Evolutionary conservation across 169 alveolate species (phyloP).

Genomic region (Theileria luwenshuni): DNA sequence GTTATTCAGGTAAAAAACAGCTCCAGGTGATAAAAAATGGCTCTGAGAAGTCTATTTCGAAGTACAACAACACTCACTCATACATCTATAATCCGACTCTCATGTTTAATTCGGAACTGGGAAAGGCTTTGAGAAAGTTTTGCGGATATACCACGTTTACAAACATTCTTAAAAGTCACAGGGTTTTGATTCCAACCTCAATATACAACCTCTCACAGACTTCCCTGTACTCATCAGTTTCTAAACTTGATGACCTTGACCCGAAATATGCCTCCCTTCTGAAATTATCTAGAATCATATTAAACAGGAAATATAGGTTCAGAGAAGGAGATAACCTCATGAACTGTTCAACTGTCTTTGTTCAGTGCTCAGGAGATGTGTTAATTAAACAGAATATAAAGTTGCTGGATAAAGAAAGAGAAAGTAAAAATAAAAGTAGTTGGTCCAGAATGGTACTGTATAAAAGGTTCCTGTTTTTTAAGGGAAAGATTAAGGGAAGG

Average conservation of each 20-base stretch:
- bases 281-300: background rate
- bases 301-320: background rate
- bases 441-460: slow-evolving; percentile 15
- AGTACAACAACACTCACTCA: background rate
- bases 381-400: slow-evolving; percentile 19
- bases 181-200: slow-evolving; percentile 11
- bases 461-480: background rate
- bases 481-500: background rate
- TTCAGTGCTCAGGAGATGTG: slow-evolving; percentile 52
- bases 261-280: background rate
- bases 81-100: slow-evolving; percentile 7
- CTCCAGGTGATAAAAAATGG: no score
- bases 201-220: background rate
- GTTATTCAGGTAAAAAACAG: no score
- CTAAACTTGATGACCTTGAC: background rate
- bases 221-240: background rate
- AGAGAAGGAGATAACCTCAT: background rate
- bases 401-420: background rate
- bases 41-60: no score
- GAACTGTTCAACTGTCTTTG: slow-evolving; percentile 8
- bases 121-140: background rate
- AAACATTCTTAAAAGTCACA: background rate
- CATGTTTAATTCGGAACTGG: slow-evolving; percentile 11
- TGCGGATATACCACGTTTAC: background rate
- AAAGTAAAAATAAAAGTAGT: background rate